Percentiles rank a stretch among this genome's conserved stretches.
These are phyloP conservation scores for Termitomyces sp. DNA, from an alignment of 768 basidiomycete genomes.

Conservation along the genomic window DNA sequence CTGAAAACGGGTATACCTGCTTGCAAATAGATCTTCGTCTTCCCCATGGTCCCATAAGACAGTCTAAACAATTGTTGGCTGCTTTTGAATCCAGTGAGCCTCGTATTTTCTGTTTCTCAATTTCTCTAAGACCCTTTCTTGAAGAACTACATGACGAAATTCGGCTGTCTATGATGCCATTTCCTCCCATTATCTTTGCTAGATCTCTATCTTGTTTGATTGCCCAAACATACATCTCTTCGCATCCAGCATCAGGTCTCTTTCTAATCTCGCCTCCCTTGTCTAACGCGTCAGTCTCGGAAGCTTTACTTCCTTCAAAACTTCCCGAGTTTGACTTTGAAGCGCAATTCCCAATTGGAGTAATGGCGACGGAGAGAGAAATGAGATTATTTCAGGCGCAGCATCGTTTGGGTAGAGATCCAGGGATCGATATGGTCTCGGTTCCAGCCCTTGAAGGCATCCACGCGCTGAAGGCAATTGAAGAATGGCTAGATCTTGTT, in stretches of 20 bases:
- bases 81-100: conserved; percentile 34
- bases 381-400: conserved; percentile 25
- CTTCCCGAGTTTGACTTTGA: conserved; percentile 55
- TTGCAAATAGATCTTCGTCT: conserved; percentile 34
- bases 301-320: conserved; percentile 24
- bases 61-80: conserved; percentile 28
- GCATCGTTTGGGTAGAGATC: conserved; percentile 35
- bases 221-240: conserved; percentile 64
- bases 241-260: conserved; percentile 56
- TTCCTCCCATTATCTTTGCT: conserved; percentile 54
- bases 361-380: conserved; percentile 33
- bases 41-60: conserved; percentile 12
- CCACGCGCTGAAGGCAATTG: conserved; percentile 34
- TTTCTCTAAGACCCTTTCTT: background rate
- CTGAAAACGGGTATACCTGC: conserved; percentile 44
- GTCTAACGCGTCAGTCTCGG: conserved; percentile 29
- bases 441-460: conserved; percentile 29
- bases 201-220: conserved; percentile 45
- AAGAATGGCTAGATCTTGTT: conserved; percentile 50
- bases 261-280: conserved; percentile 55
- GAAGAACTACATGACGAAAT: conserved; percentile 39
- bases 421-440: conserved; percentile 31
- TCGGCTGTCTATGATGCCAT: conserved; percentile 37
- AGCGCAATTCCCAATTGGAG: conserved; percentile 53
- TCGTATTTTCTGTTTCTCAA: background rate